Evolutionary conservation across 1,284 basidiomycete genomes (phyloP).

Genomic region (Sphagnurus paluster): DNA sequence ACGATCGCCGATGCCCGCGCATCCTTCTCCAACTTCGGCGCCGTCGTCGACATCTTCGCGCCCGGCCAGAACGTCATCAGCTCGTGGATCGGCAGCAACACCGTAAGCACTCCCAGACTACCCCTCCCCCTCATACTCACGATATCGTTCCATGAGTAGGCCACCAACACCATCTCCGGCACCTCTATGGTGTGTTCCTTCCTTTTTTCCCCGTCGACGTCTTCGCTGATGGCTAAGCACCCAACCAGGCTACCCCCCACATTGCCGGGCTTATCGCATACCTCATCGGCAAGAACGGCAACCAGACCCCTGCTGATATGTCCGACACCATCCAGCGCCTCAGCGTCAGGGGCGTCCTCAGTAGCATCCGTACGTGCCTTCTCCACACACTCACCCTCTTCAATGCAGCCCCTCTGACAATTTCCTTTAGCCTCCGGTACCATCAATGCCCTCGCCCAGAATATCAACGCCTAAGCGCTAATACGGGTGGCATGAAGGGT

Average conservation of each 20-base stretch:
- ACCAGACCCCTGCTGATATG: constrained; percentile 29
- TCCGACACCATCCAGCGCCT: constrained; percentile 21
- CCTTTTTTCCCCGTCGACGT: no score
- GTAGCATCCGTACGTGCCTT: constrained; percentile 25
- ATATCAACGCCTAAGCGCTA: no score
- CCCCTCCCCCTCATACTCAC: constrained; percentile 59
- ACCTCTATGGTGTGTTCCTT: constrained; percentile 49
- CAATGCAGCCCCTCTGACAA: no score
- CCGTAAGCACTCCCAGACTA: constrained; percentile 39
- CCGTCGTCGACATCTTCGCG: constrained; percentile 35
- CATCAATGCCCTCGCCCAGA: not conserved
- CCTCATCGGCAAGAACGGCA: constrained; percentile 30
- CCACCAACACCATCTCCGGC: constrained; percentile 64
- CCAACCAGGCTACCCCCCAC: constrained; percentile 10
- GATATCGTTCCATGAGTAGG: constrained; percentile 65
- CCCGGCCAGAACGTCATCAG: constrained; percentile 34
- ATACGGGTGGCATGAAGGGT: no score
- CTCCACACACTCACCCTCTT: not conserved
- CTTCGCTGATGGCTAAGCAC: no score
- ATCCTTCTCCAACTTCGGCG: constrained; percentile 35
- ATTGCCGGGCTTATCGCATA: constrained; percentile 37
- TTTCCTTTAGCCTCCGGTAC: not conserved
- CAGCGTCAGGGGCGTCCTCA: constrained; percentile 26
- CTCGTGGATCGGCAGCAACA: constrained; percentile 29
- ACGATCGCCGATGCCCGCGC: constrained; percentile 49